phyloP scores from a whole-genome alignment of 2,329 filamentous ascomycete species.

The Aspergillus versicolor region DNA sequence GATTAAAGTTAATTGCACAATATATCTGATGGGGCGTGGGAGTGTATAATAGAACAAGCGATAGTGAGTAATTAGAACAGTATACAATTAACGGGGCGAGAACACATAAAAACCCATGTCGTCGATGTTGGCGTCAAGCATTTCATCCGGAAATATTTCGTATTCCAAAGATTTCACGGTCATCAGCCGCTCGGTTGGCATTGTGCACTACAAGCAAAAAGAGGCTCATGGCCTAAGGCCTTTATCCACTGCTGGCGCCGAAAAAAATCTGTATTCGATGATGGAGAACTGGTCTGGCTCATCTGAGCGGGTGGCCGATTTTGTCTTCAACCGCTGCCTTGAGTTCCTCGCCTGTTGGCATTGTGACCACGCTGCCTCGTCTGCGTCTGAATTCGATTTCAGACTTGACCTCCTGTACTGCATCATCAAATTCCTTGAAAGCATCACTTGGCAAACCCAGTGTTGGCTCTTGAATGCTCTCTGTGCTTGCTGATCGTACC shows the following conservation, averaged over 20 bases:
- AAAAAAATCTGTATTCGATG: background rate
- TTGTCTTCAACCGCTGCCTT: constrained; percentile 53
- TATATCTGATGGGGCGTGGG: background rate
- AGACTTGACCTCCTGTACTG: constrained; percentile 68
- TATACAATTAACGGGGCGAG: background rate
- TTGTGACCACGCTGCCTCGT: constrained; percentile 44
- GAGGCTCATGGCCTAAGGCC: background rate
- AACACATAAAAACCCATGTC: background rate
- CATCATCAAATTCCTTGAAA: constrained; percentile 72
- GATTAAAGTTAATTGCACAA: background rate
- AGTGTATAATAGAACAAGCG: background rate
- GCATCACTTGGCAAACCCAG: constrained; percentile 79
- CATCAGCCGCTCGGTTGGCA: background rate
- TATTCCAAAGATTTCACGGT: background rate
- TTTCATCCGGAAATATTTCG: background rate
- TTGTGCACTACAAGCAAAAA: background rate
- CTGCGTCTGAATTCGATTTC: constrained; percentile 66
- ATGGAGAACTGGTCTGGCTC: background rate
- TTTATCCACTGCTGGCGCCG: background rate
- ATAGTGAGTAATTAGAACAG: background rate
- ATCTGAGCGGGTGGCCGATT: constrained; percentile 48
- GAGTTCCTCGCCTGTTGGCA: constrained; percentile 51
- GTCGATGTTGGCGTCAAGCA: background rate
- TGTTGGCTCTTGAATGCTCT: constrained; percentile 63
- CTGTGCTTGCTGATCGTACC: constrained; percentile 54